phyloP scores from a whole-genome alignment of 2,329 filamentous ascomycete genomes.

The Clonostachys rhizophaga region DNA sequence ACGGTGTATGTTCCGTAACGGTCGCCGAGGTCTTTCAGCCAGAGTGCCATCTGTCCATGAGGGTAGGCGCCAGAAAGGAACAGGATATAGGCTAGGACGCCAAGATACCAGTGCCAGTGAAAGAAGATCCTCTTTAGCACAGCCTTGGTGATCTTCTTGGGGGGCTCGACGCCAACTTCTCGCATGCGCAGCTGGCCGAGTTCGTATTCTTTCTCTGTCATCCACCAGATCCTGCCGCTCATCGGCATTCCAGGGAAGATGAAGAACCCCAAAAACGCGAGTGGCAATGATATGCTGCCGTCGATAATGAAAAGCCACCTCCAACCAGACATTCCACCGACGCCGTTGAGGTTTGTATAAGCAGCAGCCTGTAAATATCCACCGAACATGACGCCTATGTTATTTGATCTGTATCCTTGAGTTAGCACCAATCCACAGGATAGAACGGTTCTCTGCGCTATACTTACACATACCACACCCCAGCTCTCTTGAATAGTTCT shows the following conservation, averaged over 20 bases:
- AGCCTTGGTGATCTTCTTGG: conserved; percentile 25
- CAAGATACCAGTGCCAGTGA: conserved; percentile 38
- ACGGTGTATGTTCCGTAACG: conserved; percentile 19
- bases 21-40: conserved; percentile 16
- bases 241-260: conserved; percentile 37
- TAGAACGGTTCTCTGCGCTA: too few species aligned
- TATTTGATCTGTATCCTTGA: conserved; percentile 20
- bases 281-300: conserved; percentile 27
- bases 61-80: conserved; percentile 28
- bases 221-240: conserved; percentile 31
- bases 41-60: conserved; percentile 34
- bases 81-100: conserved; percentile 24
- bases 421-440: too few species aligned
- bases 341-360: conserved; percentile 30
- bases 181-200: conserved; percentile 66
- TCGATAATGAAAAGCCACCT: conserved; percentile 29
- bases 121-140: conserved; percentile 28
- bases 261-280: conserved; percentile 11
- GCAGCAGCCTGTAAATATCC: conserved; percentile 42
- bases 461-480: conserved; percentile 38
- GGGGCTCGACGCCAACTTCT: conserved; percentile 35
- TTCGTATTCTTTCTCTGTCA: conserved; percentile 51
- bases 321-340: conserved; percentile 41
- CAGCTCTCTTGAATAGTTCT: conserved; percentile 40
- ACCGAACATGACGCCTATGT: conserved; percentile 45